Conservation (phyloP, 2,329 filamentous ascomycete species). For the Lachnellula hyalina region DNA sequence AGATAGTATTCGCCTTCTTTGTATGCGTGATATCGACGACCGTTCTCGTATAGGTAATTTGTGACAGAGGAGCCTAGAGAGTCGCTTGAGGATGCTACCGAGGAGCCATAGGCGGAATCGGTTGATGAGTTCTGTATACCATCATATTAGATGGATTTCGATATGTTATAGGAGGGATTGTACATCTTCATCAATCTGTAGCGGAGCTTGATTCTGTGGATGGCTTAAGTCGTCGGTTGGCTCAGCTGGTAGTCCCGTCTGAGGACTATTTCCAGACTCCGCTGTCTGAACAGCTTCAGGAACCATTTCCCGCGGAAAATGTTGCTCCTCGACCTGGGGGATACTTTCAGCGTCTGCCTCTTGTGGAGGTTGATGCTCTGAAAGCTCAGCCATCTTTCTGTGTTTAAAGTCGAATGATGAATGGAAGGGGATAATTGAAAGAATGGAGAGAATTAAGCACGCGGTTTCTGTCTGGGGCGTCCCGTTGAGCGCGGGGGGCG, state of each 20-base stretch:
- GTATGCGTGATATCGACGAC: constrained; percentile 43
- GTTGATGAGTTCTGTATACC: neutral
- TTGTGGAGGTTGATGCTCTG: no score
- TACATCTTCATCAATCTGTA: neutral
- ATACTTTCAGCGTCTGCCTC: no score
- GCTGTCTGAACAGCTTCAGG: neutral
- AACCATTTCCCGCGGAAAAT: neutral
- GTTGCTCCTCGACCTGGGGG: no score
- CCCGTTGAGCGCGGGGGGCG: no score
- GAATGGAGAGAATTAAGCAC: no score
- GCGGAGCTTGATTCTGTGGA: neutral
- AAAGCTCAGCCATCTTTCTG: no score
- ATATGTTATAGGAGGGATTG: neutral
- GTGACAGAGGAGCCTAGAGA: constrained; percentile 33
- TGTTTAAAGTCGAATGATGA: no score
- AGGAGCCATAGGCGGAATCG: neutral
- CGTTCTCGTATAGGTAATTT: constrained; percentile 37
- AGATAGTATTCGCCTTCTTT: constrained; percentile 37
- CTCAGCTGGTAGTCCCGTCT: neutral
- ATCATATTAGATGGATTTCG: neutral
- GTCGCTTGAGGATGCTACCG: neutral
- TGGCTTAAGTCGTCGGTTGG: neutral
- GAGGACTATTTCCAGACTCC: neutral
- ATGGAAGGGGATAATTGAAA: no score
- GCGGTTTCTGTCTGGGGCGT: no score